Evolutionary conservation across 306 rosid genomes (phyloP), one percentile per base, ranked within the genome.

Genomic region (Medicago arabica): DNA sequence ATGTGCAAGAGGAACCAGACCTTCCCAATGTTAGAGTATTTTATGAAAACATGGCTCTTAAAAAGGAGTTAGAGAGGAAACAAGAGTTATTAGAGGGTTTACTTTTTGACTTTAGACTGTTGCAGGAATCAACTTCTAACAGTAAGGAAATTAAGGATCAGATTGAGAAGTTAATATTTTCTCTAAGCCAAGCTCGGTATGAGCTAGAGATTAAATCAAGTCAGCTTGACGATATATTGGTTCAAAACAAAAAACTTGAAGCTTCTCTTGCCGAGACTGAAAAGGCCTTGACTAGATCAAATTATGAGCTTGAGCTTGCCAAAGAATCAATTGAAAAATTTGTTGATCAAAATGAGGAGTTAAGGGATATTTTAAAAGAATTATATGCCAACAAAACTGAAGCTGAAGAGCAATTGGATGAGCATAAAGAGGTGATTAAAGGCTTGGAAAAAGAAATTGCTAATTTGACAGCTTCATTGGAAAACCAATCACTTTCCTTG

Each of bases 81-180:
- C 88, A 84, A 73, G 88, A 83, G 81, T 80, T 95, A 80, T 77
- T 92, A 31, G 98, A 92, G 44, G 97, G 98, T 38, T 84, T 92
- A 85, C 89, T 87, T 79, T 95, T 95, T 84, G 98, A 95, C 84
- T 89, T 95, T 61, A 88, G 91, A 54, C 78, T 89, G 84, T 86
- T 92, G 88, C 98, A 95, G 83, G 98, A 95, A 81, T 87, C 94
- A 47, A 78, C 98, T 76, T 85, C 98, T 74, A 90, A 80, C 85
- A 85, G 79, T 53, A 90, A 78, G 82, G 96, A 95, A 67, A 69
- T 87, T 74, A 87, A 89, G 84, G 96, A 95, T 39, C 91, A 90
- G 83, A 86, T 88, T 74, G 97, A 91, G 69, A 89, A 80, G 83
- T 75, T 91, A 75, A 84, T 80, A 49, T 69, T 70, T 62, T 88